Percentiles rank a stretch among this genome's conserved stretches.
These are phyloP conservation scores for Simmondsia chinensis DNA, from an alignment of 148 eudicot genomes.

Conservation along the genomic window DNA sequence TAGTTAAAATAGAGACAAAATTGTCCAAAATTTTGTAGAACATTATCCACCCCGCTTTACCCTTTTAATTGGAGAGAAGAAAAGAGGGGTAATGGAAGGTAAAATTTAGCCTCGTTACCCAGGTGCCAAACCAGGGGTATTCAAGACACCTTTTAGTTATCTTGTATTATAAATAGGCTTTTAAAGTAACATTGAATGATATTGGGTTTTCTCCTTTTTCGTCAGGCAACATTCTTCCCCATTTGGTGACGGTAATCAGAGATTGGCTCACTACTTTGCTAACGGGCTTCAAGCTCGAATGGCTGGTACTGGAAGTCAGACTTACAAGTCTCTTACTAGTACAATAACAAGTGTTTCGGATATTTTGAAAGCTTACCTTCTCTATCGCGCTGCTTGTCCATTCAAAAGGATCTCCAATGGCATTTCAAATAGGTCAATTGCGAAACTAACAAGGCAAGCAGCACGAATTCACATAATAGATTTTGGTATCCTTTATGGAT, in stretches of 20 bases:
- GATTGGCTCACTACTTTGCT: slow-evolving; percentile 12
- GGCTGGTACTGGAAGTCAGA: neutral
- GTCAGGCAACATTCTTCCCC: slow-evolving; percentile 13
- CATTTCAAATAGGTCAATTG: neutral
- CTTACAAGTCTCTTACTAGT: neutral
- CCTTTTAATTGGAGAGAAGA: too few relatives aligned
- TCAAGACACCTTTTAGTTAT: too few relatives aligned
- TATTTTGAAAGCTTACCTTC: neutral
- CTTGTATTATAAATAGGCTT: too few relatives aligned
- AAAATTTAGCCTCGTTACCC: too few relatives aligned
- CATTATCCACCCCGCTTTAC: too few relatives aligned
- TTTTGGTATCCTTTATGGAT: slow-evolving; percentile 1
- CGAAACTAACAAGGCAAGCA: neutral
- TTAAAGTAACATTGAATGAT: too few relatives aligned
- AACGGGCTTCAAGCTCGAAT: slow-evolving; percentile 12
- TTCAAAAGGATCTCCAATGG: neutral
- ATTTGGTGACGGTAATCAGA: slow-evolving; percentile 7
- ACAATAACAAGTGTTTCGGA: neutral
- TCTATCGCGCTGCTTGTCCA: neutral
- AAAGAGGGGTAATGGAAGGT: too few relatives aligned
- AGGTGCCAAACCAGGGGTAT: too few relatives aligned
- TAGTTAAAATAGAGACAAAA: too few relatives aligned
- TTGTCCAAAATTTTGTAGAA: too few relatives aligned
- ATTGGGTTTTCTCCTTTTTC: too few relatives aligned
- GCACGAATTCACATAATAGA: neutral